These are phyloP conservation scores for Mycosphaerella sp. DNA, from an alignment of 2,329 filamentous ascomycete genomes.

Conservation along the genomic window DNA sequence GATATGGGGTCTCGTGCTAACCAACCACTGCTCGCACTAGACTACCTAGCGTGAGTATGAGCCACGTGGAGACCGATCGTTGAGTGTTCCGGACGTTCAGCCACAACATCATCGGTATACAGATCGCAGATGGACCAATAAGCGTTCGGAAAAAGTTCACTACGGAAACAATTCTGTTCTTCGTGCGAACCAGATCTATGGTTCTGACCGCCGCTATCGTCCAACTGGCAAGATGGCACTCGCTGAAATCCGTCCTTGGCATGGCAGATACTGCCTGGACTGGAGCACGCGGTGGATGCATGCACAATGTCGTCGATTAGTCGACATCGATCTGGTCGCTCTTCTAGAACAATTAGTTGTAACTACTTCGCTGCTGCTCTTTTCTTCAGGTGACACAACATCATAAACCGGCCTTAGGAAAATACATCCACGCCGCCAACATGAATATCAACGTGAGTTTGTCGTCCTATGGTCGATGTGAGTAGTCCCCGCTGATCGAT, in stretches of 20 bases:
- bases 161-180: background rate
- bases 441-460: constrained; percentile 28
- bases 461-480: background rate
- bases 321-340: background rate
- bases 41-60: background rate
- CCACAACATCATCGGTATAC: background rate
- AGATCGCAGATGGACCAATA: background rate
- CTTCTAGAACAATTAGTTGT: background rate
- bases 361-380: background rate
- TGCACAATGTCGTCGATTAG: background rate
- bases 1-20: background rate
- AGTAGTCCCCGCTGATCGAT: background rate
- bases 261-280: background rate
- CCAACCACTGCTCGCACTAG: background rate
- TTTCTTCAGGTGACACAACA: background rate
- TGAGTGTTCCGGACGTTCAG: background rate
- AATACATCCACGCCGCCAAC: background rate
- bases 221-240: background rate
- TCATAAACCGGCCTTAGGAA: background rate
- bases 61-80: background rate
- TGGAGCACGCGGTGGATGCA: background rate
- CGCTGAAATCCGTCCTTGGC: background rate
- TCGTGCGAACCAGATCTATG: background rate
- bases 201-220: background rate
- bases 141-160: background rate